phyloP scores from a whole-genome alignment of 2,329 filamentous ascomycete species.

The Berkeleyomyces rouxiae region DNA sequence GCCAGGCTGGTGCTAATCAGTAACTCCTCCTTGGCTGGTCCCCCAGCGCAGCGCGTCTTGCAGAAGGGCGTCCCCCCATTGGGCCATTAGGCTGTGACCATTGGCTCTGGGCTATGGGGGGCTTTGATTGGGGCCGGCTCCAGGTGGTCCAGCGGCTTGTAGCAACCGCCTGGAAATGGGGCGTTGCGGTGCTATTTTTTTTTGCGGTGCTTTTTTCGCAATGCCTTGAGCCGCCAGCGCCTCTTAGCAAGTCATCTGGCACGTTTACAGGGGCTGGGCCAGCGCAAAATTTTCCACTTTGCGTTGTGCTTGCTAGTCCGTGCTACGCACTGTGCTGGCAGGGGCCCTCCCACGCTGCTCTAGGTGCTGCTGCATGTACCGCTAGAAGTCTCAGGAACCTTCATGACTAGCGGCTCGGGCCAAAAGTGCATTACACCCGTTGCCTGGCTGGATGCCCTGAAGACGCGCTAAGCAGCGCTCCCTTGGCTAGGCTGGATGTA shows the following conservation, averaged over 20 bases:
- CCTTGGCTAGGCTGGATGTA: neutral
- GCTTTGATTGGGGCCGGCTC: too few species aligned
- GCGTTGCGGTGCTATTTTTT: neutral
- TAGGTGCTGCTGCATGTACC: neutral
- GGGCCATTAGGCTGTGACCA: neutral
- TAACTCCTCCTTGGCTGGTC: constrained; percentile 7
- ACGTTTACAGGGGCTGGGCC: constrained; percentile 1
- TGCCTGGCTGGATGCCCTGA: neutral
- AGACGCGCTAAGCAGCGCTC: neutral
- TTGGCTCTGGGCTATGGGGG: too few species aligned
- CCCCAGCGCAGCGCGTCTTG: neutral
- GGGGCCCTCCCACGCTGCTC: neutral
- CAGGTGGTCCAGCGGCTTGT: neutral
- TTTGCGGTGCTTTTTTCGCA: too few species aligned
- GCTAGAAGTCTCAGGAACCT: neutral
- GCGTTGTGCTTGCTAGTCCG: neutral
- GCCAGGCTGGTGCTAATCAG: constrained; percentile 13
- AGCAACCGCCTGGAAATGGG: neutral
- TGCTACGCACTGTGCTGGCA: constrained; percentile 6
- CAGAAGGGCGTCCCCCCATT: neutral
- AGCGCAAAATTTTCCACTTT: constrained; percentile 5
- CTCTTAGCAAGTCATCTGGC: neutral
- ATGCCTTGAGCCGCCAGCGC: too few species aligned
- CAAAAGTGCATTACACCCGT: constrained; percentile 4
- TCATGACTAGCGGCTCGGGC: neutral